Evolutionary conservation across 2,329 filamentous ascomycete species (phyloP).

Genomic region (Beauveria brongniartii): DNA sequence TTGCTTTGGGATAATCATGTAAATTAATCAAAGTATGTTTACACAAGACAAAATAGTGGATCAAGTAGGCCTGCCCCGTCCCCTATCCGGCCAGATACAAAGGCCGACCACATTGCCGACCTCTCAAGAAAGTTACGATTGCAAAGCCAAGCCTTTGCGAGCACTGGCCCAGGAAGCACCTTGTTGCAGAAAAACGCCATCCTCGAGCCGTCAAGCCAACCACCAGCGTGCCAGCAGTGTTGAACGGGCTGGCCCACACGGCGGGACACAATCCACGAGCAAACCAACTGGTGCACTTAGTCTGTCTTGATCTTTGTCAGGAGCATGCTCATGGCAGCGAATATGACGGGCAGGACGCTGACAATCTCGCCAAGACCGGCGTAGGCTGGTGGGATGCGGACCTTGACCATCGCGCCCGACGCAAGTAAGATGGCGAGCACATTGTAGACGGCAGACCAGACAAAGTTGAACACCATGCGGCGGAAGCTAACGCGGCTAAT

Average conservation of each 20-base stretch:
- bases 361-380: conserved; percentile 58
- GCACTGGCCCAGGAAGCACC: background rate
- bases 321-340: conserved; percentile 23
- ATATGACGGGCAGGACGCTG: conserved; percentile 55
- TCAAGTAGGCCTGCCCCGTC: background rate
- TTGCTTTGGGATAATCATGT: background rate
- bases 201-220: background rate
- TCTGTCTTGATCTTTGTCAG: conserved; percentile 14
- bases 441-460: conserved; percentile 56
- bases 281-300: background rate
- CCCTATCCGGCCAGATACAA: background rate
- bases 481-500: conserved; percentile 28
- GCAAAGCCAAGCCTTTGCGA: background rate
- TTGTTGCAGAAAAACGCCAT: background rate
- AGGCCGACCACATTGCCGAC: background rate
- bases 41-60: background rate
- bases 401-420: conserved; percentile 46
- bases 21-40: background rate
- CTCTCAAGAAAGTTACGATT: background rate
- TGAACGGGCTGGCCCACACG: background rate
- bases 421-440: conserved; percentile 51
- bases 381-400: conserved; percentile 39
- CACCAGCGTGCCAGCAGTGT: background rate
- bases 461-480: conserved; percentile 52
- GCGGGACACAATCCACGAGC: background rate